Evolutionary conservation across 1,284 basidiomycete species (phyloP).

Genomic region (Porodaedalea pini): DNA sequence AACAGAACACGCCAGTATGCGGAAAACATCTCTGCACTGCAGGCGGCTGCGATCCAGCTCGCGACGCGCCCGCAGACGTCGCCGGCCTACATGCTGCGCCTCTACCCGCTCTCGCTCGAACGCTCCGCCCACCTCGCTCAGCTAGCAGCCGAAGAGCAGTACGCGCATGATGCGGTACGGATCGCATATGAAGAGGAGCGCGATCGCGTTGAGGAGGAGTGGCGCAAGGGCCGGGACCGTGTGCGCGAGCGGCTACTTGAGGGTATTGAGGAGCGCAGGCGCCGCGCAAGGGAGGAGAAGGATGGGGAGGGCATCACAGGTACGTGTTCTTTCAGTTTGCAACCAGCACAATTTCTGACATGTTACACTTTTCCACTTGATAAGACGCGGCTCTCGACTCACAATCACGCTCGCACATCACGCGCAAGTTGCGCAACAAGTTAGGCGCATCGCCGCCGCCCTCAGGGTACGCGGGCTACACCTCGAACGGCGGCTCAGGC

Average conservation of each 20-base stretch:
- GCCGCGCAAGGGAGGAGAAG: slow-evolving; percentile 75
- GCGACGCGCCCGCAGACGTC: slow-evolving; percentile 61
- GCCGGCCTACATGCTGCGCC: slow-evolving; percentile 60
- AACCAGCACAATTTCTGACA: slow-evolving; percentile 16
- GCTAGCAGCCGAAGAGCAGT: slow-evolving; percentile 59
- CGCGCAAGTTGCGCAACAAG: slow-evolving; percentile 76
- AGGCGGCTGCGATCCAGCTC: slow-evolving; percentile 53
- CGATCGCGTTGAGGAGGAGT: slow-evolving; percentile 73
- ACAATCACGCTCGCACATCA: slow-evolving; percentile 73
- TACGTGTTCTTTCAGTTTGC: slow-evolving; percentile 31
- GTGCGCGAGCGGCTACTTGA: slow-evolving; percentile 74
- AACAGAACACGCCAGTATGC: slow-evolving; percentile 49
- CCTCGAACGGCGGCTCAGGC: slow-evolving; percentile 33
- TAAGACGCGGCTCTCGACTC: slow-evolving; percentile 66
- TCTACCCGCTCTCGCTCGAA: slow-evolving; percentile 69
- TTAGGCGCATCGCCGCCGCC: slow-evolving; percentile 64
- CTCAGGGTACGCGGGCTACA: slow-evolving; percentile 39
- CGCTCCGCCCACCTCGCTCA: slow-evolving; percentile 68
- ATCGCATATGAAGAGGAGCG: slow-evolving; percentile 74
- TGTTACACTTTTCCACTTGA: slow-evolving; percentile 1
- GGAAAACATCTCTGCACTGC: slow-evolving; percentile 54
- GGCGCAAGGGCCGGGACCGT: slow-evolving; percentile 63
- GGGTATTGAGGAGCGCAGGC: slow-evolving; percentile 73
- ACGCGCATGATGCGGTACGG: slow-evolving; percentile 56
- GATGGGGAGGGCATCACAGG: slow-evolving; percentile 73